Evolutionary conservation across 2,329 filamentous ascomycete genomes (phyloP), one percentile per base, ranked within the genome.

Genomic region (Penicillium sp.): DNA sequence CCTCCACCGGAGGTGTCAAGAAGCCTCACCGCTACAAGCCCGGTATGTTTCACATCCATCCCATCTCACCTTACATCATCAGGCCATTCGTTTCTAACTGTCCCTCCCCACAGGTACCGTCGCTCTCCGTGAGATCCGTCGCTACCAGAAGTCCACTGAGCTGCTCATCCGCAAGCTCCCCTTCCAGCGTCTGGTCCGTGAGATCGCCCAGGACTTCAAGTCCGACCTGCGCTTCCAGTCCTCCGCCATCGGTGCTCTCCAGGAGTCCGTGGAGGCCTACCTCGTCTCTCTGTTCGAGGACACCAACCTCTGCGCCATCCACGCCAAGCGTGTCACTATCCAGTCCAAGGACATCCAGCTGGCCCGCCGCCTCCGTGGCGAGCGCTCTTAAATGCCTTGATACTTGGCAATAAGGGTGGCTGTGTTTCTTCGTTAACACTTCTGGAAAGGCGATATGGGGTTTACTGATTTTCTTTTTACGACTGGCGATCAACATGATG

Each of bases 251-350:
- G 90, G 91, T 71, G 94, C 94, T 62, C 87, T 99, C 33, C 93
- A 99, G 81, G 94, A 99, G 84, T 96, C 94, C 49, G 92, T 96
- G 63, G 94, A 99, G 83, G 96, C 94, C 2, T 97, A 97, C 81
- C 89, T 99, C 69, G 92, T 97, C 78, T 96, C 92, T 37, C 88
- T 97, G 62, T 97, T 97, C 69, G 92, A 97, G 79, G 93, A 97
- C 75, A 97, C 93, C 80, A 97, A 97, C 83, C 81, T 96, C 46
- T 97, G 93, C 80, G 93, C 94, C 72, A 96, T 97, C 77, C 94
- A 97, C 80, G 93, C 94, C 79, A 97, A 97, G 87, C 91, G 94
- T 81, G 94, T 97, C 72, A 97, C 93, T 71, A 97, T 97, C 79
- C 93, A 80, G 72, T 77, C 74, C 78, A 97, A 97, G 84, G 93